Conservation (phyloP, 2,329 filamentous ascomycete species). For the Pyrenophora teres region DNA sequence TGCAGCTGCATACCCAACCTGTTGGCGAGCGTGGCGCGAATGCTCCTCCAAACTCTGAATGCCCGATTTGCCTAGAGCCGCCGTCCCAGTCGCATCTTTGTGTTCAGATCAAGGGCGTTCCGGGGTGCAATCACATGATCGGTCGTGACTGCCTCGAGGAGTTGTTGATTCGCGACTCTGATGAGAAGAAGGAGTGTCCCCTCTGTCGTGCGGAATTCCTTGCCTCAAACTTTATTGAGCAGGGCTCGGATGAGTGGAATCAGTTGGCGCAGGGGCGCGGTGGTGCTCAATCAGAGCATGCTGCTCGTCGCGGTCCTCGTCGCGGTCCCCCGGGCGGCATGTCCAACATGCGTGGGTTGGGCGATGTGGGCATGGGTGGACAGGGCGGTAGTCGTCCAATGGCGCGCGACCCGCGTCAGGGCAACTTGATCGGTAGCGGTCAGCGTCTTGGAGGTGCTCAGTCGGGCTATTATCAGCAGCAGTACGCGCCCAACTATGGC, state of each 20-base stretch:
- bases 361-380: background rate
- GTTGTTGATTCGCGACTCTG: conserved; percentile 9
- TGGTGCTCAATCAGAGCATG: background rate
- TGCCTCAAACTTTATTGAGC: background rate
- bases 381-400: background rate
- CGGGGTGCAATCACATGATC: conserved; percentile 23
- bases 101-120: conserved; percentile 15
- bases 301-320: background rate
- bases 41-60: conserved; percentile 6
- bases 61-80: conserved; percentile 19
- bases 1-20: conserved; percentile 6
- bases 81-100: conserved; percentile 9
- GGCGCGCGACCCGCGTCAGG: background rate
- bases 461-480: no score
- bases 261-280: background rate
- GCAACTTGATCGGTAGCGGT: no score
- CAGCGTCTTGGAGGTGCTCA: no score
- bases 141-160: conserved; percentile 18
- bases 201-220: conserved; percentile 26
- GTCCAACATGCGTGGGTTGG: background rate
- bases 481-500: no score
- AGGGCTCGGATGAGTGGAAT: background rate
- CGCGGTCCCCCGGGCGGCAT: background rate
- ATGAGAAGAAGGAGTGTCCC: conserved; percentile 19
- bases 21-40: background rate